These are phyloP conservation scores for Candida succiphila DNA, from an alignment of 805 yeast genomes.

Conservation along the genomic window DNA sequence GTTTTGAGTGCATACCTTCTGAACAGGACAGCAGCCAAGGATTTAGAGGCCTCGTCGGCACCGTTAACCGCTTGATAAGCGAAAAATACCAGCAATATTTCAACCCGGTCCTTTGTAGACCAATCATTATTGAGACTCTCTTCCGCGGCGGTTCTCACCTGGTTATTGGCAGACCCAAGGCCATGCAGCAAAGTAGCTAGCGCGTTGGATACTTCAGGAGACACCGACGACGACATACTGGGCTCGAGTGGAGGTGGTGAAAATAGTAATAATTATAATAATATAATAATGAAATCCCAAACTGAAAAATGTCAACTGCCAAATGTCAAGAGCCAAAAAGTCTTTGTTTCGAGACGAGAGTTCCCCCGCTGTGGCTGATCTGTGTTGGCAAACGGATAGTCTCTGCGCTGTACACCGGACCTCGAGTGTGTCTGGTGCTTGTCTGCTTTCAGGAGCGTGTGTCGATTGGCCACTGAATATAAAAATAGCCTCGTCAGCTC, in stretches of 20 bases:
- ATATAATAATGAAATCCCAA: constrained; percentile 1
- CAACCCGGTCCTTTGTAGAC: constrained; percentile 60
- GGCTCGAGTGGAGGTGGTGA: too few relatives aligned
- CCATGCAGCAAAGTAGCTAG: constrained; percentile 50
- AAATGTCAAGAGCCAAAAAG: neutral
- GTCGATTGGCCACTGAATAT: too few relatives aligned
- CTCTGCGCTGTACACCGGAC: too few relatives aligned
- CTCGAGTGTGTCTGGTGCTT: too few relatives aligned
- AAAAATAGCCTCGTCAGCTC: too few relatives aligned
- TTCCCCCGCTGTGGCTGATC: too few relatives aligned
- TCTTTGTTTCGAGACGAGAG: neutral
- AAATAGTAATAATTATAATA: constrained; percentile 1
- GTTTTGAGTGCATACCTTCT: constrained; percentile 77
- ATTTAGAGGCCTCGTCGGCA: constrained; percentile 44
- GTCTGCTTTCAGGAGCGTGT: too few relatives aligned
- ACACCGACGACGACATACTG: constrained; percentile 27
- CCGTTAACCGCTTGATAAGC: constrained; percentile 71
- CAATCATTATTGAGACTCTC: constrained; percentile 61
- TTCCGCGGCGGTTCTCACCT: constrained; percentile 69
- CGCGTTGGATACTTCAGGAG: constrained; percentile 49
- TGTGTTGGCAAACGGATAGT: too few relatives aligned
- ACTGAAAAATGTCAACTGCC: neutral
- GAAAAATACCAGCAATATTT: constrained; percentile 61
- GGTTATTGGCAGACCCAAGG: constrained; percentile 72
- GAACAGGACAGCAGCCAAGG: constrained; percentile 81